These are phyloP conservation scores for Leccinum truebloodii DNA, from an alignment of 768 basidiomycete genomes.

Conservation along the genomic window DNA sequence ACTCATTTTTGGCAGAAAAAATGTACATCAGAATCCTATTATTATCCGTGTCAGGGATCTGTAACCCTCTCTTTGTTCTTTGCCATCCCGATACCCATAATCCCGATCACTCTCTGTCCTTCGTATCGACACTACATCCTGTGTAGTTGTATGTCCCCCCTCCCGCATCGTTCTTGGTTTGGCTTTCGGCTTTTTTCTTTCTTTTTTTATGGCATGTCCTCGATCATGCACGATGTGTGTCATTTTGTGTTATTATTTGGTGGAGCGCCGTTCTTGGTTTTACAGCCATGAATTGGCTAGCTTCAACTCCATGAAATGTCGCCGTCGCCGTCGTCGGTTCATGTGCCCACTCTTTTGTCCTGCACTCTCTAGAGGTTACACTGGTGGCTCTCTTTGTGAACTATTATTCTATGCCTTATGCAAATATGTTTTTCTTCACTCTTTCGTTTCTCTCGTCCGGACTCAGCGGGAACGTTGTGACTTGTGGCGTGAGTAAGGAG, in stretches of 20 bases:
- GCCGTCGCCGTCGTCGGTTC: constrained; percentile 7
- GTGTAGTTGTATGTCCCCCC: constrained; percentile 20
- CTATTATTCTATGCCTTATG: background rate
- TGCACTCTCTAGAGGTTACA: background rate
- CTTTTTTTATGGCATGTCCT: constrained; percentile 10
- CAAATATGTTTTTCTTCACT: background rate
- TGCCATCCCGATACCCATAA: constrained; percentile 20
- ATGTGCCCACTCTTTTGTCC: constrained; percentile 3
- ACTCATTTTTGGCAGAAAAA: constrained; percentile 27
- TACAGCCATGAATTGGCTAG: background rate
- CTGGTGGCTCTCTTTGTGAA: background rate
- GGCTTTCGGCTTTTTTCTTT: constrained; percentile 19
- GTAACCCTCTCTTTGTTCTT: constrained; percentile 20
- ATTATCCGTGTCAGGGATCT: constrained; percentile 35
- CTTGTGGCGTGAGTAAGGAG: background rate
- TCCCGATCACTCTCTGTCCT: constrained; percentile 5
- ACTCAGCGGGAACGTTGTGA: background rate
- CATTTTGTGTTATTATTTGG: constrained; percentile 15
- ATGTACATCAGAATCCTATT: constrained; percentile 34
- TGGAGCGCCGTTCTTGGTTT: constrained; percentile 14
- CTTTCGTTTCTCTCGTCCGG: background rate
- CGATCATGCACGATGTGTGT: constrained; percentile 11
- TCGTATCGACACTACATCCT: constrained; percentile 18
- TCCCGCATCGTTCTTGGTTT: constrained; percentile 24
- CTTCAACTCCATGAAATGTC: constrained; percentile 1